These are phyloP conservation scores for Pseudocercospora musae DNA, from an alignment of 2,329 filamentous ascomycete genomes.

Conservation along the genomic window DNA sequence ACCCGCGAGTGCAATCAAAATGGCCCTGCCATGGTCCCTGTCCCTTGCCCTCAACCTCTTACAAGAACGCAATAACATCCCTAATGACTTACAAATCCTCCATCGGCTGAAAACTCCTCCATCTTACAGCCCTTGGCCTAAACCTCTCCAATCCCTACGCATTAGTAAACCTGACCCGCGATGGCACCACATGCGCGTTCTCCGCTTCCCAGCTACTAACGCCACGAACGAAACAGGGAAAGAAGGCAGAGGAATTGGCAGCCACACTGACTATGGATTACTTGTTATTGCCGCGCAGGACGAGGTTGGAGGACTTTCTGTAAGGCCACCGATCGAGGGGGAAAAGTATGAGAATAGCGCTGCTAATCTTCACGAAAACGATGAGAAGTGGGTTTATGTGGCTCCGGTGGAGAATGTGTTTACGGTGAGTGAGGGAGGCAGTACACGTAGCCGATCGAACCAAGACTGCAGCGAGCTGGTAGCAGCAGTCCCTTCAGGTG, in stretches of 20 bases:
- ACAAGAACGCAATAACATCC: slow-evolving; percentile 3
- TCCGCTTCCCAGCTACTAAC: slow-evolving; percentile 7
- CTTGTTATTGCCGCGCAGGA: slow-evolving; percentile 15
- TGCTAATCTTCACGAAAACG: slow-evolving; percentile 8
- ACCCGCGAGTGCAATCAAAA: slow-evolving; percentile 2
- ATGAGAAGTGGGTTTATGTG: slow-evolving; percentile 10
- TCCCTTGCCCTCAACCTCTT: slow-evolving; percentile 8
- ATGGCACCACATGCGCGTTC: slow-evolving; percentile 15
- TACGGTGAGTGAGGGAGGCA: slow-evolving; percentile 4
- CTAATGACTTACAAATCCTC: slow-evolving; percentile 11
- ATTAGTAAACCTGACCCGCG: slow-evolving; percentile 3
- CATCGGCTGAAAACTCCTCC: slow-evolving; percentile 10
- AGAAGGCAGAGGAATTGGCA: slow-evolving; percentile 12
- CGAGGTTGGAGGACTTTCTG: slow-evolving; percentile 14
- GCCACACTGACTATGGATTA: slow-evolving; percentile 15
- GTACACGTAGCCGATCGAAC: too few relatives aligned
- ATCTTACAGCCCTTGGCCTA: slow-evolving; percentile 14
- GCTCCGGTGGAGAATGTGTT: slow-evolving; percentile 9
- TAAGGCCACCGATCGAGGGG: slow-evolving; percentile 5
- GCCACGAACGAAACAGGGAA: slow-evolving; percentile 13
- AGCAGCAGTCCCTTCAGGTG: too few relatives aligned
- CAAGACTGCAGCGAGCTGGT: too few relatives aligned
- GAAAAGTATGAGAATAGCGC: slow-evolving; percentile 8
- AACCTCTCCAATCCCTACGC: slow-evolving; percentile 3
- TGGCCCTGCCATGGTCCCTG: slow-evolving; percentile 15